Evolutionary conservation across 345 rosid genomes (phyloP), one percentile per base, ranked within the genome.

Genomic region (Arabis hirsuta): DNA sequence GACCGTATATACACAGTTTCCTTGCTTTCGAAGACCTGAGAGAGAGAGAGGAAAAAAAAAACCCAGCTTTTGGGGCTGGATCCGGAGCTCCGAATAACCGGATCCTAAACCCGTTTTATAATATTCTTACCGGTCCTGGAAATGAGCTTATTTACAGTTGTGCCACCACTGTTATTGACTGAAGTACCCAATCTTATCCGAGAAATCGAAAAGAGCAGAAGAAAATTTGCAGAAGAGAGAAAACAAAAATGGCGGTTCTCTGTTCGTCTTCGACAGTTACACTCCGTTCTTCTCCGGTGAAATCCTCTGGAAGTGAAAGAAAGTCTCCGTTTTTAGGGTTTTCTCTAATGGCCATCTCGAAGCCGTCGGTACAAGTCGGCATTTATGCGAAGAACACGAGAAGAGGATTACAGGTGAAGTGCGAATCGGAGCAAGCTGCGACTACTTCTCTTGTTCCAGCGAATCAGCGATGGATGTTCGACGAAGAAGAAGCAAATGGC

Each of bases 381-480:
- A 55, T 67, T 26, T 44, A 79, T 4, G 45, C 67, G 20, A 73
- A 70, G 20, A 73, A 69, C 52, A 12, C 78, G 44, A 73, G 27
- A 26, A 82, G 79, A 43, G 62, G 79, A 45, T 76, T 85, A 34
- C 74, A 44, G 53, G 78, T 89, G 64, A 77, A 84, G 47, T 86
- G 84, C 73, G 84, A 85, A 82, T 78, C 74, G 24, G 80, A 70
- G 65, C 73, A 71, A 59, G 5, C 76, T 26, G 43, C 56, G 20
- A 55, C 62, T n/a, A 71, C 78, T 34, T 71, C 90, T 73, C 69
- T 80, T 74, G 83, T 86, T 14, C 88, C 91, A 24, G 73, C 74
- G n/a, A 85, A 86, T 29, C 87, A 86, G 63, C 84, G 91, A 1
- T 86, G 95, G 95, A 89, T 85, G 90, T 85, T 89, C 46, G 88